Percentiles rank a stretch among this genome's conserved stretches.
These are phyloP conservation scores for Termitomyces sp. DNA, from an alignment of 768 basidiomycete genomes.

Conservation along the genomic window DNA sequence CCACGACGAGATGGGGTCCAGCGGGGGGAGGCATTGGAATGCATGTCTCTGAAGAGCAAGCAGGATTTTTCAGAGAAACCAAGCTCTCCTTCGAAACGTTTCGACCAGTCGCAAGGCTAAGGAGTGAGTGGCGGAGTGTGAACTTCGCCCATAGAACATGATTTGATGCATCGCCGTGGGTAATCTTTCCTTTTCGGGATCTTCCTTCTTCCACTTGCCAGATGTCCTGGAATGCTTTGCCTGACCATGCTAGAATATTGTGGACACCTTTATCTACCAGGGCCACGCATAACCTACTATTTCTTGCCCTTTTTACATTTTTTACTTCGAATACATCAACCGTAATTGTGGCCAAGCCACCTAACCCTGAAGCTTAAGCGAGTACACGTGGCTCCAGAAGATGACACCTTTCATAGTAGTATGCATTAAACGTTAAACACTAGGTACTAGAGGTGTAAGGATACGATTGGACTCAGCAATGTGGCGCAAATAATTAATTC, in stretches of 20 bases:
- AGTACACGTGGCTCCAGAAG: conserved; percentile 10
- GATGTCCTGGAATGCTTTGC: conserved; percentile 12
- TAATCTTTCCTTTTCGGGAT: conserved; percentile 30
- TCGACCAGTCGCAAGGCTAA: conserved; percentile 34
- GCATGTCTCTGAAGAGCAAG: conserved; percentile 30
- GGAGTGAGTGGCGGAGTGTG: conserved; percentile 42
- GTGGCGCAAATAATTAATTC: conserved; percentile 8
- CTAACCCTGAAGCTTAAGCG: conserved; percentile 10
- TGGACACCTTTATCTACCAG: neutral
- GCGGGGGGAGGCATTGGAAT: conserved; percentile 44
- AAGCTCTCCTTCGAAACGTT: conserved; percentile 33
- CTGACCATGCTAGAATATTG: neutral
- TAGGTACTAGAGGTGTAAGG: neutral
- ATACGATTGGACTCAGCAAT: neutral
- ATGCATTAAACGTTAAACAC: neutral
- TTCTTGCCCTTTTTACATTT: conserved; percentile 2
- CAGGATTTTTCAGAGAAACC: conserved; percentile 27
- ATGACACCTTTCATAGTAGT: neutral
- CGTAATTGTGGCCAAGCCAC: neutral
- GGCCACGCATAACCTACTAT: neutral
- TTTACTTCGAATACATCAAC: neutral
- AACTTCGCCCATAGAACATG: conserved; percentile 36
- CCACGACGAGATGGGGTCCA: conserved; percentile 60
- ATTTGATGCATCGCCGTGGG: conserved; percentile 43
- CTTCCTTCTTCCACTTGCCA: conserved; percentile 12